phyloP scores from a whole-genome alignment of 371 early-diverging fungal species.

The Saksenaea vasiformis region DNA sequence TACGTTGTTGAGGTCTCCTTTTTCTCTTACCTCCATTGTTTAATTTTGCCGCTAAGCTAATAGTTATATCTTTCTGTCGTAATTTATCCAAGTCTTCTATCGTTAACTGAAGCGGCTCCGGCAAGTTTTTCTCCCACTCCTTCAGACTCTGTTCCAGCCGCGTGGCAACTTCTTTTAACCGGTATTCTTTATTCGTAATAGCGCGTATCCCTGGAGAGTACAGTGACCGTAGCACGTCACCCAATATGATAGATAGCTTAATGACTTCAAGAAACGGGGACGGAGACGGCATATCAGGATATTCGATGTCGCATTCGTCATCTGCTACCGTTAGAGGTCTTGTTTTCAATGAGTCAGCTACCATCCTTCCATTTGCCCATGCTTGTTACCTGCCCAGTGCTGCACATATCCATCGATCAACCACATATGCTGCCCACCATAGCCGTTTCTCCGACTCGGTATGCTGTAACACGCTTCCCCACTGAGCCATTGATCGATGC shows the following conservation, averaged over 20 bases:
- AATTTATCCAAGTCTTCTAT: conserved; percentile 21
- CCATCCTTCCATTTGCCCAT: not conserved
- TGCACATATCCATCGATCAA: conserved; percentile 46
- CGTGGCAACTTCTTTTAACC: conserved; percentile 23
- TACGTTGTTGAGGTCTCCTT: not conserved
- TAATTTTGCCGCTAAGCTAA: conserved; percentile 22
- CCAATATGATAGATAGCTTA: conserved; percentile 34
- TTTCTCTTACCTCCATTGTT: conserved; percentile 32
- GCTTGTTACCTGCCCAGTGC: conserved; percentile 40
- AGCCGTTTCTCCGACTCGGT: conserved; percentile 31
- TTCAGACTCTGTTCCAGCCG: conserved; percentile 23
- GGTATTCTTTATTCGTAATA: conserved; percentile 23
- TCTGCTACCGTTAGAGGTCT: conserved; percentile 45
- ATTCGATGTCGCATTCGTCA: conserved; percentile 47
- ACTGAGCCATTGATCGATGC: conserved; percentile 36
- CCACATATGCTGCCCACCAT: conserved; percentile 50
- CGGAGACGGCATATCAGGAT: conserved; percentile 10
- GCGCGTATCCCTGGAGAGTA: conserved; percentile 36
- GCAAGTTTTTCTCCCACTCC: conserved; percentile 31
- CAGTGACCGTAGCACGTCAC: conserved; percentile 33
- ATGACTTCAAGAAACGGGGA: conserved; percentile 22
- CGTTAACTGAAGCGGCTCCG: conserved; percentile 19
- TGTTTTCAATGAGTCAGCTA: not conserved
- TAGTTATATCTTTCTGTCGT: conserved; percentile 10
- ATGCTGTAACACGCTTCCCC: conserved; percentile 17